Conservation (phyloP, 208 protist genomes). For the Crithidia thermophila region DNA sequence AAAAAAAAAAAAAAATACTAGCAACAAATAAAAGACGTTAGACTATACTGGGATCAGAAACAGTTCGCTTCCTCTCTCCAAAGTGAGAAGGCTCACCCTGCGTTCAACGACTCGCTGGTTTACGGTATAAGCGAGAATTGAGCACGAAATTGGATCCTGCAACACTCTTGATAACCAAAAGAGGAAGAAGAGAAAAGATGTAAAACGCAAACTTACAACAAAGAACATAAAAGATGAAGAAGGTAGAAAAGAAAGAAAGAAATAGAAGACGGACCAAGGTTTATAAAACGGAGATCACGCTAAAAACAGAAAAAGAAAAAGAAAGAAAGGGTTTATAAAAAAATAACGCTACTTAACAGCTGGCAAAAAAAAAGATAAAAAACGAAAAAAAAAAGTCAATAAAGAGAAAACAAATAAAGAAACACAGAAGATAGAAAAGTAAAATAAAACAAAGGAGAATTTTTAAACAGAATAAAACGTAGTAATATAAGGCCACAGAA, state of each 20-base stretch:
- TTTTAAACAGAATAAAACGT: no score
- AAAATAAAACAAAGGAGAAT: not conserved
- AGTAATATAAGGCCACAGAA: not conserved
- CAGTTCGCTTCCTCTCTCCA: no score
- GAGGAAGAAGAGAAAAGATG: not conserved
- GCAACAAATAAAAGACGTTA: no score
- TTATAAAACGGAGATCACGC: constrained; percentile 5
- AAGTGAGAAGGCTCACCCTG: no score
- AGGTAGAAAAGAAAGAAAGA: constrained; percentile 6
- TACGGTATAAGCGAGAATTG: no score
- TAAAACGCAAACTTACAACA: no score
- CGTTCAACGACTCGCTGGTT: no score
- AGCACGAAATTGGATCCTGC: no score
- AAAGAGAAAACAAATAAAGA: constrained; percentile 5
- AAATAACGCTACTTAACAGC: not conserved
- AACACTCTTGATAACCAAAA: no score
- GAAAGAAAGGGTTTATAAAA: not conserved
- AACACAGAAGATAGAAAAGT: constrained; percentile 6
- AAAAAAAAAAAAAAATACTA: no score
- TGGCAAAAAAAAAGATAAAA: constrained; percentile 14
- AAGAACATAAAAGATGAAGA: constrained; percentile 1
- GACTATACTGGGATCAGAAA: no score
- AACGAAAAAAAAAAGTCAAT: constrained; percentile 6
- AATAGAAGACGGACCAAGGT: not conserved
- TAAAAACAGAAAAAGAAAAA: constrained; percentile 12